Base-by-base conservation (phyloP, 2,329 filamentous ascomycete genomes). In the Huntiella bhutanensis region DNA sequence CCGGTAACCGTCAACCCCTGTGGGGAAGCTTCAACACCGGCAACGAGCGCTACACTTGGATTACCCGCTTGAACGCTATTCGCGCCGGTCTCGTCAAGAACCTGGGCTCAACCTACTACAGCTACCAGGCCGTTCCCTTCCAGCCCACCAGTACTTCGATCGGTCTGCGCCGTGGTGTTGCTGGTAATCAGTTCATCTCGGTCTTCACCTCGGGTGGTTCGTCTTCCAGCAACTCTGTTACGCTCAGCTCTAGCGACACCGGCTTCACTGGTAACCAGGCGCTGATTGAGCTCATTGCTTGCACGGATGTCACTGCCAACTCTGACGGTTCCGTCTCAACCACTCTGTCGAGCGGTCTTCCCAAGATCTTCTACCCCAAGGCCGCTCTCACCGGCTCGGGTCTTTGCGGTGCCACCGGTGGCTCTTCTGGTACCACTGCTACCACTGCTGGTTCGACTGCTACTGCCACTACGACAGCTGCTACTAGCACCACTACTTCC, bases 1-100 rank as follows among this genome's bases (percentile, higher is more conserved):
- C 71, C 0, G 49, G 53, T 32, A 49, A 49, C 41, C 47, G 50
- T 28, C 47, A 45, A 4, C 47, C 50, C 12, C 12, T 51, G 22
- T 51, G 50, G 50, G 49, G 47, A 10, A 47, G 46, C 15, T 39
- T 51, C 13, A 45, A 51, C 37, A 47, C 38, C 8, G 33, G 22
- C 37, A 48, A 42, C 34, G 48, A 49, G n/a, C 41, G 45, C 37
- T 51, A 51, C 41, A 39, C 4, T 5, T 51, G 46, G 46, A 51
- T 51, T 36, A 28, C 50, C 33, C 32, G 22, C 12, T 17, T 51
- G 33, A 51, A 51, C 45, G 15, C 33, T 22, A 41, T 51, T 35
- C 50, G 50, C 17, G 11, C 32, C 19, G 40, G 41, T 11, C 42
- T 51, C 33, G 48, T 51, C 40, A 28, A 41, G 17, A 47, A 49